Evolutionary conservation across 768 basidiomycete species (phyloP).

Genomic region (Boletus edulis): DNA sequence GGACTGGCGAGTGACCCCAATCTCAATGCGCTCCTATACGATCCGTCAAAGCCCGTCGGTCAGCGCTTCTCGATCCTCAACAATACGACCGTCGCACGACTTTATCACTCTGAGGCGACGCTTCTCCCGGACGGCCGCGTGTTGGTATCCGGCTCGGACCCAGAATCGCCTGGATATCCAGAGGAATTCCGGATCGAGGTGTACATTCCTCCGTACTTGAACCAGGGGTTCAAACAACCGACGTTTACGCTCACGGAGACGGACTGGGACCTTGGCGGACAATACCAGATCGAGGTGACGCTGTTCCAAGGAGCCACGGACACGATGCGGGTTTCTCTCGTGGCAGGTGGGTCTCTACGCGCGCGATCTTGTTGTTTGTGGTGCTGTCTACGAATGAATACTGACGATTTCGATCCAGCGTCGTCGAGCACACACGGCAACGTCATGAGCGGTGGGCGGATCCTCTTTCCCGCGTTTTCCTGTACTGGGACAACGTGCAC

Average conservation of each 20-base stretch:
- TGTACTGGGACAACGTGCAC: slow-evolving; percentile 70
- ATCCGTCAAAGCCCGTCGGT: slow-evolving; percentile 56
- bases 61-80: slow-evolving; percentile 66
- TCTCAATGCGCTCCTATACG: slow-evolving; percentile 63
- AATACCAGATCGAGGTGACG: slow-evolving; percentile 50
- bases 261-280: slow-evolving; percentile 62
- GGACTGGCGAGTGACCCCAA: slow-evolving; percentile 67
- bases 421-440: slow-evolving; percentile 79
- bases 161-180: slow-evolving; percentile 47
- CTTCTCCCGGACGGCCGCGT: slow-evolving; percentile 75
- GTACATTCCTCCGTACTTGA: slow-evolving; percentile 87
- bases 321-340: slow-evolving; percentile 59
- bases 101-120: slow-evolving; percentile 78
- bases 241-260: slow-evolving; percentile 52
- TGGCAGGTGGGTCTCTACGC: slow-evolving; percentile 47
- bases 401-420: slow-evolving; percentile 35
- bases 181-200: slow-evolving; percentile 79
- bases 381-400: background rate
- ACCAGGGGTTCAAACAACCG: slow-evolving; percentile 59
- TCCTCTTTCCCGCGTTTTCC: slow-evolving; percentile 70
- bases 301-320: slow-evolving; percentile 39
- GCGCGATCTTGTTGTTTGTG: background rate
- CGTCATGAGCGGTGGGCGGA: slow-evolving; percentile 63
- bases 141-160: slow-evolving; percentile 75
- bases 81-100: slow-evolving; percentile 65